phyloP scores from a whole-genome alignment of 2,329 filamentous ascomycete genomes.

The Fusarium sp. region DNA sequence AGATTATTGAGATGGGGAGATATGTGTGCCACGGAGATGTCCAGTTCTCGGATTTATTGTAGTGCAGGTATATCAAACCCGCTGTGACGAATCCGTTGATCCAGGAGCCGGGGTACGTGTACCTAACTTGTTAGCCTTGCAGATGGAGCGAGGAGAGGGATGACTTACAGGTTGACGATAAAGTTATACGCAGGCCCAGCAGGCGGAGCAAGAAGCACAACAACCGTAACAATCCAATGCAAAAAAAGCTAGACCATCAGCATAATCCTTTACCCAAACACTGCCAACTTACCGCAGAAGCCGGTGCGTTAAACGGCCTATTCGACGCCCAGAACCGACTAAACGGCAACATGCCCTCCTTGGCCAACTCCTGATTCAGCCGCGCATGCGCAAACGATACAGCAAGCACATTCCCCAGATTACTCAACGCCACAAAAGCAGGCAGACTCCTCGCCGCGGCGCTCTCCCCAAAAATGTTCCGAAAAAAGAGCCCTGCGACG shows the following conservation, averaged over 20 bases:
- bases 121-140: slow-evolving; percentile 40
- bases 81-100: slow-evolving; percentile 62
- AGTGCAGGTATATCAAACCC: slow-evolving; percentile 63
- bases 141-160: accelerated
- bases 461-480: slow-evolving; percentile 66
- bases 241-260: slow-evolving; percentile 61
- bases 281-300: slow-evolving; percentile 61
- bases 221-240: slow-evolving; percentile 71
- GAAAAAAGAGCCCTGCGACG: slow-evolving; percentile 69
- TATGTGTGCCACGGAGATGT: slow-evolving; percentile 61
- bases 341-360: slow-evolving; percentile 74
- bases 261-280: too few species aligned
- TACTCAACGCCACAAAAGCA: slow-evolving; percentile 68
- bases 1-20: slow-evolving; percentile 58
- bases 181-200: slow-evolving; percentile 76
- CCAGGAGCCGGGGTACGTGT: slow-evolving; percentile 63
- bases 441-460: slow-evolving; percentile 60
- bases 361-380: slow-evolving; percentile 72
- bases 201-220: slow-evolving; percentile 73
- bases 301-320: slow-evolving; percentile 72
- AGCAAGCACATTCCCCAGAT: slow-evolving; percentile 69
- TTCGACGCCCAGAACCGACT: slow-evolving; percentile 75
- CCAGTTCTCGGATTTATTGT: slow-evolving; percentile 61
- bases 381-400: slow-evolving; percentile 68
- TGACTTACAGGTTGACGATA: slow-evolving; percentile 60